phyloP scores from a whole-genome alignment of 2,329 filamentous ascomycete species.

The Tolypocladium ophioglossoides region DNA sequence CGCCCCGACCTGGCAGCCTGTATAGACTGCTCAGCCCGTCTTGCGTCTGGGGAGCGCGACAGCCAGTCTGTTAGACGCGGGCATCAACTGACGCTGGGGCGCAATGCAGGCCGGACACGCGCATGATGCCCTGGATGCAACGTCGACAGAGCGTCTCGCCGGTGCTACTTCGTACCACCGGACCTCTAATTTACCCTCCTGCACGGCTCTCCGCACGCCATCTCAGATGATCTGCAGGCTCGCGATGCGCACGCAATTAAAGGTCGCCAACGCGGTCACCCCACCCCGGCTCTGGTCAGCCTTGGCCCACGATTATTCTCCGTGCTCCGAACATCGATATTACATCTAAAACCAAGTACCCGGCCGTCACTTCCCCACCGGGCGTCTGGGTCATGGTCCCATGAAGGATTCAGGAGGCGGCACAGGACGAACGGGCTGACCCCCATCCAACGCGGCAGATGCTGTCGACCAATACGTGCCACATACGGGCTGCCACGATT shows the following conservation, averaged over 20 bases:
- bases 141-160: background rate
- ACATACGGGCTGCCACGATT: too few relatives aligned
- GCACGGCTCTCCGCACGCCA: too few relatives aligned
- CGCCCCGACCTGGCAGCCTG: background rate
- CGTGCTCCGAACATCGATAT: too few relatives aligned
- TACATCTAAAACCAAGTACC: too few relatives aligned
- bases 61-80: background rate
- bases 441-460: background rate
- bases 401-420: too few relatives aligned
- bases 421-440: too few relatives aligned
- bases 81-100: background rate
- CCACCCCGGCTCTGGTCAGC: too few relatives aligned
- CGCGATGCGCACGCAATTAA: background rate
- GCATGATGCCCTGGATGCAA: background rate
- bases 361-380: too few relatives aligned
- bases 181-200: background rate
- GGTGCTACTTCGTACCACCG: background rate
- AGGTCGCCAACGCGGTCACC: background rate
- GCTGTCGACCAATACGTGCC: background rate
- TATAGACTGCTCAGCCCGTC: background rate
- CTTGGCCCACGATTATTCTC: too few relatives aligned
- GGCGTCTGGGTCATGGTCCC: too few relatives aligned
- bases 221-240: background rate
- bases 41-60: background rate
- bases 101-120: background rate